phyloP scores from a whole-genome alignment of 129 eudicot species.

The Flaveria bidentis region DNA sequence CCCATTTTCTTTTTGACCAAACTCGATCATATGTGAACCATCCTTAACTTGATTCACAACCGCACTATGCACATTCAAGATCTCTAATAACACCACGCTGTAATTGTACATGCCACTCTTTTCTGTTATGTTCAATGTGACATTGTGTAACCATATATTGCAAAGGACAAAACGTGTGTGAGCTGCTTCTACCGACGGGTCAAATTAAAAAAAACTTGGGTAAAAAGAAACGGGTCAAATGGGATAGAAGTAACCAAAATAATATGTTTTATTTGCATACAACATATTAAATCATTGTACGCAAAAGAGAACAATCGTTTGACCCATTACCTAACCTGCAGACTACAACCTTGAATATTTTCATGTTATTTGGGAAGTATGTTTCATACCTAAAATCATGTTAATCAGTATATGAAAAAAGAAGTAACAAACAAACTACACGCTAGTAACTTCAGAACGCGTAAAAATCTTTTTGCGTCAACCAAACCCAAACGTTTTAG shows the following conservation, averaged over 20 bases:
- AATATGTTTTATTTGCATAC: too few relatives aligned
- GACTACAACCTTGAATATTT: too few relatives aligned
- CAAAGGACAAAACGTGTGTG: constrained; percentile 11
- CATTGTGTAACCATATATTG: constrained; percentile 89
- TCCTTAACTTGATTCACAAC: constrained; percentile 68
- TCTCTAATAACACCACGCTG: constrained; percentile 85
- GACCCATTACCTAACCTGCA: background rate
- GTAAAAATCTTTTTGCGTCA: too few relatives aligned
- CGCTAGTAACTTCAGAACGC: background rate
- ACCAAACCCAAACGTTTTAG: too few relatives aligned
- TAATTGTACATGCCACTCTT: constrained; percentile 88
- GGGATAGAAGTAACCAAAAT: background rate
- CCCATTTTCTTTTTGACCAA: constrained; percentile 97
- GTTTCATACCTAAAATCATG: too few relatives aligned
- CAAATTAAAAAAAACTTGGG: background rate
- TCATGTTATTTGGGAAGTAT: too few relatives aligned
- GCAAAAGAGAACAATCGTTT: background rate
- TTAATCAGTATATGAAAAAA: too few relatives aligned
- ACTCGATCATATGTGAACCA: constrained; percentile 82
- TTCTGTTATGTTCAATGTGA: constrained; percentile 61
- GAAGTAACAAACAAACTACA: too few relatives aligned
- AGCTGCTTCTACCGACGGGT: background rate
- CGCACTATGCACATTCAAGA: constrained; percentile 77
- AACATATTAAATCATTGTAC: too few relatives aligned
- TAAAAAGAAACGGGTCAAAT: background rate